These are phyloP conservation scores for Metschnikowia shivogae DNA, from an alignment of 805 yeast genomes.

Conservation along the genomic window DNA sequence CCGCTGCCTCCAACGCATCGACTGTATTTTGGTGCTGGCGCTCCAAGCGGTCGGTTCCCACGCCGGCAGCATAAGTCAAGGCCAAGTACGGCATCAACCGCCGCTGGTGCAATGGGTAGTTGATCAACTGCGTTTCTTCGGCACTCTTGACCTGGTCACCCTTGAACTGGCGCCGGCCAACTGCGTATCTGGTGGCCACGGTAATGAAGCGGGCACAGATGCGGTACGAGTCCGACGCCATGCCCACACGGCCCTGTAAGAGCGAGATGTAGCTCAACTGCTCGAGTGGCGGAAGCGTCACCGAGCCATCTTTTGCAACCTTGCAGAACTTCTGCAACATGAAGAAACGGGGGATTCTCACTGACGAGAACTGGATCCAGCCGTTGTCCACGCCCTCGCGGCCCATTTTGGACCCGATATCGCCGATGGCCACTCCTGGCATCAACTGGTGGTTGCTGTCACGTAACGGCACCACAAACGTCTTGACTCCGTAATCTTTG, in stretches of 20 bases:
- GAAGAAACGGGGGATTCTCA: constrained; percentile 41
- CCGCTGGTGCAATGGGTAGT: constrained; percentile 44
- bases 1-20: constrained; percentile 34
- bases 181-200: constrained; percentile 42
- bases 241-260: constrained; percentile 43
- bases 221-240: constrained; percentile 43
- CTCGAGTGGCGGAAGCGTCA: constrained; percentile 41
- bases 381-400: constrained; percentile 48
- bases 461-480: constrained; percentile 44
- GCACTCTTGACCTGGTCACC: constrained; percentile 15
- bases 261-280: constrained; percentile 43
- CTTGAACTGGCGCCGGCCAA: constrained; percentile 45
- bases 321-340: constrained; percentile 45
- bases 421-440: constrained; percentile 45
- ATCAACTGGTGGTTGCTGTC: constrained; percentile 39
- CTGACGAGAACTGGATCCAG: constrained; percentile 45
- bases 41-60: constrained; percentile 39
- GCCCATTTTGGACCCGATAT: constrained; percentile 47
- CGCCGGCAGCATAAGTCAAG: constrained; percentile 33
- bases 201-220: constrained; percentile 40
- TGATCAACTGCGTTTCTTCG: constrained; percentile 39
- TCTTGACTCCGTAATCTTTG: constrained; percentile 44
- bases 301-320: constrained; percentile 38
- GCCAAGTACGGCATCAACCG: constrained; percentile 44
- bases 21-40: constrained; percentile 28